A percentile compares a stretch with the other conserved stretches of the same genome.
phyloP scores from a whole-genome alignment of 108 stramenopile species.

The Nitzschia inconspicua region DNA sequence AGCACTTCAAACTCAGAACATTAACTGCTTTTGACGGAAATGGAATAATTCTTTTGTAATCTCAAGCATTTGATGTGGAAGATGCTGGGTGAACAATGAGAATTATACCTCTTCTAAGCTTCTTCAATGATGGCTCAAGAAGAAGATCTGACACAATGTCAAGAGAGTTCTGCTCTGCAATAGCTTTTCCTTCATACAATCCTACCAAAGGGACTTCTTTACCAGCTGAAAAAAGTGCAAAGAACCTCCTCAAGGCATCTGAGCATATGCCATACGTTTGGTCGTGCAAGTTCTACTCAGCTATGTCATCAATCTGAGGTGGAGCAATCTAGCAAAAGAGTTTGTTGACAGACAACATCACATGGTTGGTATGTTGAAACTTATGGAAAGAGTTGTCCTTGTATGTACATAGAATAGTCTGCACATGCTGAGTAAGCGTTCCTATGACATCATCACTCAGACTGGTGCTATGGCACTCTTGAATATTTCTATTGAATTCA shows the following conservation, averaged over 20 bases:
- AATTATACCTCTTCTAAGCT: conserved; percentile 20
- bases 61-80: too few species aligned
- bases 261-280: conserved; percentile 43
- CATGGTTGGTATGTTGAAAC: conserved; percentile 32
- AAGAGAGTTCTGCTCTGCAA: conserved; percentile 52
- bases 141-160: conserved; percentile 44
- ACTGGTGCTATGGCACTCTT: too few species aligned
- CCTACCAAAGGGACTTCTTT: conserved; percentile 27
- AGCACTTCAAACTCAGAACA: conserved; percentile 6
- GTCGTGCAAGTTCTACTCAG: conserved; percentile 11
- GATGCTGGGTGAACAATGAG: too few species aligned
- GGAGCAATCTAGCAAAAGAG: conserved; percentile 26
- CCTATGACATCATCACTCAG: conserved; percentile 1
- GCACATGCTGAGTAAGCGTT: conserved; percentile 13
- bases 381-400: conserved; percentile 24
- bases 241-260: conserved; percentile 57
- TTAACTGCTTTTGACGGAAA: too few species aligned
- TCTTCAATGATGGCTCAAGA: conserved; percentile 22
- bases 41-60: too few species aligned
- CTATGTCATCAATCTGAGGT: background rate
- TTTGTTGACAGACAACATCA: conserved; percentile 46
- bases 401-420: conserved; percentile 19
- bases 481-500: too few species aligned
- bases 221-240: conserved; percentile 44
- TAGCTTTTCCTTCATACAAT: conserved; percentile 37